phyloP scores from a whole-genome alignment of 495 filamentous ascomycete genomes.

The Aspergillus olivimuriae region DNA sequence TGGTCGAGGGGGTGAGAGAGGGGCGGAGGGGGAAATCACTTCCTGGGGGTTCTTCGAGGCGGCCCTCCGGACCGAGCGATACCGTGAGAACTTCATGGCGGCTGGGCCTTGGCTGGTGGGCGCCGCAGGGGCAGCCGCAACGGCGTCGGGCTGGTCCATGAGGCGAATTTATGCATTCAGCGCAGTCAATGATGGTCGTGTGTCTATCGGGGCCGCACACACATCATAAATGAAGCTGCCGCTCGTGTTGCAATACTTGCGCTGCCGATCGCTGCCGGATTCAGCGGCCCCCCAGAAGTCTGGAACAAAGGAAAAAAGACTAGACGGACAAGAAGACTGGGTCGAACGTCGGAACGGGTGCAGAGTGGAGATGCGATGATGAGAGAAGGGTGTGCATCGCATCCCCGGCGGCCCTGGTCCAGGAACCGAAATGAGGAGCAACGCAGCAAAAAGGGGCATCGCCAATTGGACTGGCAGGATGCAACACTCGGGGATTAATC shows the following conservation, averaged over 20 bases:
- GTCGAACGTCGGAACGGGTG: too few relatives aligned
- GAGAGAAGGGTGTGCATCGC: too few relatives aligned
- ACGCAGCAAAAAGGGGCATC: too few relatives aligned
- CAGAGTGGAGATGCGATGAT: too few relatives aligned
- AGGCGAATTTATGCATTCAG: constrained; percentile 1
- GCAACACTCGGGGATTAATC: too few relatives aligned
- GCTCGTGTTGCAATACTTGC: too few relatives aligned
- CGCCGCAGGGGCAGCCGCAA: constrained; percentile 6
- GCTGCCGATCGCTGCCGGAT: not conserved
- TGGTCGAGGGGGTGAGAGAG: not conserved
- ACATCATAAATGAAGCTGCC: not conserved
- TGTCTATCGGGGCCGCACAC: not conserved
- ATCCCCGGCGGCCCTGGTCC: too few relatives aligned
- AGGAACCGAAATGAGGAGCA: too few relatives aligned
- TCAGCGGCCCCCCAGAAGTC: not conserved
- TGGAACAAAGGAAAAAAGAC: not conserved
- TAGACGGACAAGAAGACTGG: too few relatives aligned
- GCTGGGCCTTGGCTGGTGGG: constrained; percentile 7
- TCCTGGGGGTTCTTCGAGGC: constrained; percentile 13
- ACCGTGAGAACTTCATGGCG: constrained; percentile 31
- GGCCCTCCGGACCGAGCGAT: constrained; percentile 27
- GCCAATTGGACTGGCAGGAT: too few relatives aligned
- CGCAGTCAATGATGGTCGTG: not conserved
- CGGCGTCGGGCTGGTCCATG: constrained; percentile 15
- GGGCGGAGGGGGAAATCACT: not conserved